phyloP scores from a whole-genome alignment of 805 yeast genomes.

The Candida montana region DNA sequence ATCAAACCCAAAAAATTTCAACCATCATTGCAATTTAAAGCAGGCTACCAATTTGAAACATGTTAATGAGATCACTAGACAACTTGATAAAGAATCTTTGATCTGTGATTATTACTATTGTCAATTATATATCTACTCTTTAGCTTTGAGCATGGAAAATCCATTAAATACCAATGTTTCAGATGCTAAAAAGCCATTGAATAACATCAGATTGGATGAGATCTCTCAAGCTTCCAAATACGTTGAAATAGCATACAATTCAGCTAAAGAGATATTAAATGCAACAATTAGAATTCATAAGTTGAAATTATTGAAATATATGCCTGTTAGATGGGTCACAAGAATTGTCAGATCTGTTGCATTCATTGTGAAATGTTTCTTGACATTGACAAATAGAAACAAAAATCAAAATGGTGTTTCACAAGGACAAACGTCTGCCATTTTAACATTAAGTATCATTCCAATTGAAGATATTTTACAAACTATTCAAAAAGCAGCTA shows the following conservation, averaged over 20 bases:
- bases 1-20: slow-evolving; percentile 35
- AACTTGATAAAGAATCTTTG: slow-evolving; percentile 62
- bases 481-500: slow-evolving; percentile 66
- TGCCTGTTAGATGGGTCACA: slow-evolving; percentile 92
- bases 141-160: slow-evolving; percentile 59
- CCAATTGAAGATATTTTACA: slow-evolving; percentile 66
- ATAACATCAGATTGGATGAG: slow-evolving; percentile 55
- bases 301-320: slow-evolving; percentile 57
- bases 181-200: slow-evolving; percentile 19
- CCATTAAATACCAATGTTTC: slow-evolving; percentile 15
- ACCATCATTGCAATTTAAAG: slow-evolving; percentile 25
- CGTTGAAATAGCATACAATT: slow-evolving; percentile 73
- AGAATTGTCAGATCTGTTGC: slow-evolving; percentile 85
- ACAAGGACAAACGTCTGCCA: slow-evolving; percentile 37
- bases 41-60: slow-evolving; percentile 27
- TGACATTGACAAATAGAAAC: slow-evolving; percentile 45
- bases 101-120: slow-evolving; percentile 83
- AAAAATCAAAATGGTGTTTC: slow-evolving; percentile 13
- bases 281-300: slow-evolving; percentile 67
- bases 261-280: slow-evolving; percentile 75
- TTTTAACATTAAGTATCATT: slow-evolving; percentile 52
- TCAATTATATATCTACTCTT: slow-evolving; percentile 74
- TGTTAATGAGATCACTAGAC: slow-evolving; percentile 27
- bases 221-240: slow-evolving; percentile 67
- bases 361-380: slow-evolving; percentile 79